These are phyloP conservation scores for Oidium heveae DNA, from an alignment of 2,329 filamentous ascomycete species.

Conservation along the genomic window DNA sequence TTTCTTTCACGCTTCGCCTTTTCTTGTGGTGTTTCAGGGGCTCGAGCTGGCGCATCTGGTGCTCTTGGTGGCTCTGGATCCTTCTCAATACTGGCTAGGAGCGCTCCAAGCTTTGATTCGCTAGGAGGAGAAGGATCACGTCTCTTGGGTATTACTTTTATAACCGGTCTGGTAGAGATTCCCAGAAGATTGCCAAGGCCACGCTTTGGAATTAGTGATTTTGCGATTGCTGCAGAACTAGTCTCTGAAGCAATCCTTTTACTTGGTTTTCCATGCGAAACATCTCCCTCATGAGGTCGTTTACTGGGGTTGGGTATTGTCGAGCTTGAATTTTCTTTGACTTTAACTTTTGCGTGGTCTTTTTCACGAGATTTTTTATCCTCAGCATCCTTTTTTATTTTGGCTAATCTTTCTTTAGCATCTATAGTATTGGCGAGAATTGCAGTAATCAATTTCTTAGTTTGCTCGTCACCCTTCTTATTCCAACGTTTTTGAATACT, in stretches of 20 bases:
- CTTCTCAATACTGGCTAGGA: constrained; percentile 14
- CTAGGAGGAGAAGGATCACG: constrained; percentile 12
- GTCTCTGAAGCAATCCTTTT: constrained; percentile 14
- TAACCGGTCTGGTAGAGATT: constrained; percentile 10
- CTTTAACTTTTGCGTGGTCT: constrained; percentile 8
- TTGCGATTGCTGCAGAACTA: constrained; percentile 7
- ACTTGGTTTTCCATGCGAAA: constrained; percentile 9
- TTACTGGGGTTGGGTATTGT: constrained; percentile 8
- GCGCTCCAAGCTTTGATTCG: constrained; percentile 13
- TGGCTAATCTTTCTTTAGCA: constrained; percentile 14
- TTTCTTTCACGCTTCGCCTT: constrained; percentile 43
- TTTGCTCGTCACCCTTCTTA: constrained; percentile 36
- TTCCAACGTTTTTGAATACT: constrained; percentile 36
- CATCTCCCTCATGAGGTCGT: constrained; percentile 13
- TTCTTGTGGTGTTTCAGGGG: constrained; percentile 40
- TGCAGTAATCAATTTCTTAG: constrained; percentile 32
- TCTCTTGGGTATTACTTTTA: constrained; percentile 13
- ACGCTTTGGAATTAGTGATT: constrained; percentile 8
- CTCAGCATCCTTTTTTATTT: constrained; percentile 19
- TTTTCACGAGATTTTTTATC: constrained; percentile 9
- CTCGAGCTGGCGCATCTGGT: constrained; percentile 9
- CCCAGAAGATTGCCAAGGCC: constrained; percentile 9
- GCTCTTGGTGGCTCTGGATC: constrained; percentile 12
- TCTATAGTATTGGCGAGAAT: constrained; percentile 20
- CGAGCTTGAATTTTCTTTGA: constrained; percentile 5